Base-by-base conservation (phyloP, 768 basidiomycete genomes). In the Pulveroboletus frians region DNA sequence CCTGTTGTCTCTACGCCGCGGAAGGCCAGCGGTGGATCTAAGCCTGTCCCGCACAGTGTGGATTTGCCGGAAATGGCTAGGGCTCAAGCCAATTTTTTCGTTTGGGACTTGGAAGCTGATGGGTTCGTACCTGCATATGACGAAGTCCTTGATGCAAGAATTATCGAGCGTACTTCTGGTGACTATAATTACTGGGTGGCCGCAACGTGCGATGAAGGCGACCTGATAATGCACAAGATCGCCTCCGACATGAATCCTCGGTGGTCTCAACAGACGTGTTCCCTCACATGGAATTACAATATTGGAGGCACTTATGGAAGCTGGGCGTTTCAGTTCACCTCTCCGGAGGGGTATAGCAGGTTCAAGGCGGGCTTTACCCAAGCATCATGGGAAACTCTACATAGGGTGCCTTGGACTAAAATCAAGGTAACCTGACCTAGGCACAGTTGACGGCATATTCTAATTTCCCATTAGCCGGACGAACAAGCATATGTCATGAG, bases 211-310 rank as follows among this genome's bases (percentile, higher is more conserved):
- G 75, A 76, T 26, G 73, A 74, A 3, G 76, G 74, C 1, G 68
- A 76, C 39, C 30, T 76, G 26, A 71, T 90, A 39, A 77, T 76
- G 21, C 90, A 92, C 69, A 71, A 70, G 54, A 75, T 92, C 43
- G 66, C 73, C 18, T 71, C 79, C 5, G 77, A 85, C 34, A 84
- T 88, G 81, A 91, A 88, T 57, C 82, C 83, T 58, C 76, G 77
- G 31, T 85, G 79, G 76, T 77, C 84, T 6, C 66, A 67, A 29
- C 78, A 76, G 49, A 76, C 81, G 63, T 64, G 67, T 40, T 88
- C 93, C 4, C 76, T 97, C 59, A 94, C 93, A 27, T 98, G 96
- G 89, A 95, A 93, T 56, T 76, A 91, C 64, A 63, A 77, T 36
- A 73, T 73, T 35, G 75, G 75, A n/a, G 75, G 75, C 26, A 68